A percentile compares a stretch with the other conserved stretches of the same genome.
Evolutionary conservation across 306 rosid genomes (phyloP).

Genomic region (Citrullus mucosospermus): DNA sequence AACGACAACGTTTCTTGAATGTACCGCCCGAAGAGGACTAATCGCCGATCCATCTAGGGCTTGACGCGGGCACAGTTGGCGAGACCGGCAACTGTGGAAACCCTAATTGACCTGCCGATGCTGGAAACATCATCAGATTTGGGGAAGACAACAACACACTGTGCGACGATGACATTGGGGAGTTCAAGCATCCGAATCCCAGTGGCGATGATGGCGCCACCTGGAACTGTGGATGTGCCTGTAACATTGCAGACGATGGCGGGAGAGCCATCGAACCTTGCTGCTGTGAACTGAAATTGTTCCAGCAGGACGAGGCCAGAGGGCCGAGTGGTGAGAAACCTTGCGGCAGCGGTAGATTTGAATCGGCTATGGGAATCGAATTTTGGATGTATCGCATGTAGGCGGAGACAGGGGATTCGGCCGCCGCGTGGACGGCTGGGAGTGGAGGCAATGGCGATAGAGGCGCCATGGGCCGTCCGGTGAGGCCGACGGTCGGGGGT

Average conservation of each 20-base stretch:
- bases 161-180: conserved; percentile 47
- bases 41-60: conserved; percentile 65
- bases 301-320: conserved; percentile 49
- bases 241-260: conserved; percentile 6
- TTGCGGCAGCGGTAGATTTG: conserved; percentile 32
- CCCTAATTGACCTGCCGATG: conserved; percentile 57
- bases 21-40: neutral
- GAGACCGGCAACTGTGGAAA: conserved; percentile 90
- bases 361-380: conserved; percentile 26
- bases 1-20: neutral
- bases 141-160: conserved; percentile 57
- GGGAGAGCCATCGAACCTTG: conserved; percentile 12
- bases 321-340: conserved; percentile 63
- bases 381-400: conserved; percentile 67
- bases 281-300: conserved; percentile 22
- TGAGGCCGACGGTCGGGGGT: conserved; percentile 17
- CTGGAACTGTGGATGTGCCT: conserved; percentile 28
- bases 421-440: conserved; percentile 75
- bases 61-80: conserved; percentile 65
- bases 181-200: conserved; percentile 75
- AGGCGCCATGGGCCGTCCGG: conserved; percentile 49
- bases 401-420: conserved; percentile 88
- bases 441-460: conserved; percentile 84
- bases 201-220: conserved; percentile 47
- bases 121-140: conserved; percentile 39